Evolutionary conservation across 164 flowering plant genomes (phyloP).

Genomic region (Warburgia ugandensis): DNA sequence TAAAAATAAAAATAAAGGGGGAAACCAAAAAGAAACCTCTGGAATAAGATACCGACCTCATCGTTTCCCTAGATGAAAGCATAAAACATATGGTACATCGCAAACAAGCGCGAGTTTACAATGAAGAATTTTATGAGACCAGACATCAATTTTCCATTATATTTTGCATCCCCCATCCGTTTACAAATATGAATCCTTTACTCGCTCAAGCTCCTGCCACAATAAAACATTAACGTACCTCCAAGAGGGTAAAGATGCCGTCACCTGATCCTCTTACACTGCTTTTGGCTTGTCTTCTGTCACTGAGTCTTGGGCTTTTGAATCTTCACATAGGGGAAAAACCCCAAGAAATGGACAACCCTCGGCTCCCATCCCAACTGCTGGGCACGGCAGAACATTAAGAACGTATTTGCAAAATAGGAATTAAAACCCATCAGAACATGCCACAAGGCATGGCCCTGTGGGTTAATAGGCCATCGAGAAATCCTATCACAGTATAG

Average conservation of each 20-base stretch:
- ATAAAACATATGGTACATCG: no score
- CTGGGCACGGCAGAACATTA: conserved; percentile 83
- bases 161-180: no score
- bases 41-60: no score
- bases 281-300: conserved; percentile 1
- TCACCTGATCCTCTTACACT: background rate
- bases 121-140: no score
- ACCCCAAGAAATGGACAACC: conserved; percentile 39
- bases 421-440: conserved; percentile 72
- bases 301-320: conserved; percentile 56
- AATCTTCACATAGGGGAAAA: conserved; percentile 71
- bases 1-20: no score
- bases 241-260: conserved; percentile 1
- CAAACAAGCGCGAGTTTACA: no score
- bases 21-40: no score
- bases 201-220: no score
- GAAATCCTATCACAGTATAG: conserved; percentile 41
- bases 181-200: no score
- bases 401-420: conserved; percentile 68
- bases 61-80: no score
- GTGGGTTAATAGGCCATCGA: conserved; percentile 48
- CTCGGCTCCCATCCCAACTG: conserved; percentile 64
- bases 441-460: conserved; percentile 85
- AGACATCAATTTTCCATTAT: no score
- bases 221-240: no score